phyloP scores from a whole-genome alignment of 169 alveolate genomes.

The Eimeria maxima region DNA sequence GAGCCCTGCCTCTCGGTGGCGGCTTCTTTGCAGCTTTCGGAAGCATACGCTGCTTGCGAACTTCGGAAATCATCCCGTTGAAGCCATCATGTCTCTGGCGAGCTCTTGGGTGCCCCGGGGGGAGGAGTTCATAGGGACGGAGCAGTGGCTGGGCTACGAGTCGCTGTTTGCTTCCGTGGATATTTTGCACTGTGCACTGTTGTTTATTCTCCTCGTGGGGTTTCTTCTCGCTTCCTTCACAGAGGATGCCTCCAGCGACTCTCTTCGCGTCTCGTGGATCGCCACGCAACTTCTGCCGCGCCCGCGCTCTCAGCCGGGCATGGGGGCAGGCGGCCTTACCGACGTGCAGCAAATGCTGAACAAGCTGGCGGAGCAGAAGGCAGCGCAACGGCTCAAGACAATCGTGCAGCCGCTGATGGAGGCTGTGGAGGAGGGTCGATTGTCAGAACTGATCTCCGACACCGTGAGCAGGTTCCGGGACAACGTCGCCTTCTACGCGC shows the following conservation, averaged over 20 bases:
- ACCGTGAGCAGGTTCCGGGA: not conserved
- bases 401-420: constrained; percentile 1
- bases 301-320: constrained; percentile 59
- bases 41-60: too few species aligned
- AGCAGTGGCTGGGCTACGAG: constrained; percentile 75
- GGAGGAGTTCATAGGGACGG: constrained; percentile 55
- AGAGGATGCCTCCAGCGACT: constrained; percentile 69
- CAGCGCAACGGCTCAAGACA: constrained; percentile 31
- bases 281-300: constrained; percentile 79
- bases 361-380: constrained; percentile 71
- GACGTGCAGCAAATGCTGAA: constrained; percentile 64
- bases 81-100: not conserved
- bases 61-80: not conserved
- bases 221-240: constrained; percentile 74
- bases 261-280: constrained; percentile 77
- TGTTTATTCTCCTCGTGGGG: constrained; percentile 51
- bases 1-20: not conserved
- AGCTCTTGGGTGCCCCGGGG: constrained; percentile 63
- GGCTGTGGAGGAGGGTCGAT: constrained; percentile 59
- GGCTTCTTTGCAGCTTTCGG: not conserved
- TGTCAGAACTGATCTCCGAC: not conserved
- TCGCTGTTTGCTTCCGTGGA: constrained; percentile 69
- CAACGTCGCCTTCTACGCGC: constrained; percentile 45
- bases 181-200: constrained; percentile 60
- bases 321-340: constrained; percentile 20